Evolutionary conservation across 352 stramenopile species (phyloP).

Genomic region (Phytopythium mirpurense): DNA sequence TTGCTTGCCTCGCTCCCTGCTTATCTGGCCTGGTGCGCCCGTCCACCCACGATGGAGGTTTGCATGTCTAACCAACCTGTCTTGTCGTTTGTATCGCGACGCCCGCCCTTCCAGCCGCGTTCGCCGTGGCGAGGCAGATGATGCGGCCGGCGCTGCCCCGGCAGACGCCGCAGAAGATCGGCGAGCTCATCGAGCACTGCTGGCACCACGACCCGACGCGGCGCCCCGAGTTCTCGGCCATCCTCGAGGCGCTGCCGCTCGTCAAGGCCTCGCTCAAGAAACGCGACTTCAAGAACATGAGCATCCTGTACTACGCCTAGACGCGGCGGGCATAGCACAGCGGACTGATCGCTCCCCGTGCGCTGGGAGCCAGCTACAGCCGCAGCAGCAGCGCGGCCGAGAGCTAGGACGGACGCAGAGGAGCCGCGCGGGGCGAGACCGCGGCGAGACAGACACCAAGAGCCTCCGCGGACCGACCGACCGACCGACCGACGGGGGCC

Average conservation of each 20-base stretch:
- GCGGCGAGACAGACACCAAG: background rate
- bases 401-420: background rate
- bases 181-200: constrained; percentile 76
- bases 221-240: constrained; percentile 67
- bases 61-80: background rate
- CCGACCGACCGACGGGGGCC: background rate
- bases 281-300: constrained; percentile 83
- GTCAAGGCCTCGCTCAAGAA: constrained; percentile 81
- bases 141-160: constrained; percentile 81
- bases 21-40: too few species aligned
- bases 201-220: constrained; percentile 78
- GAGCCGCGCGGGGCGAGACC: background rate
- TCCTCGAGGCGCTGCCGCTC: constrained; percentile 73
- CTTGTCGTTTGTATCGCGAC: constrained; percentile 1
- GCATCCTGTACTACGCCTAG: constrained; percentile 36
- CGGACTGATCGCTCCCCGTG: too few species aligned
- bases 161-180: constrained; percentile 78
- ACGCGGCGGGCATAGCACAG: too few species aligned
- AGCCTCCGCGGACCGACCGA: background rate
- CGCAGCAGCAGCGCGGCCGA: background rate
- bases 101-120: constrained; percentile 40
- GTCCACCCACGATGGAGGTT: too few species aligned
- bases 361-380: too few species aligned
- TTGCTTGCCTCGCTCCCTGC: too few species aligned
- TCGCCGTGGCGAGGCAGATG: constrained; percentile 77